Evolutionary conservation across 805 yeast genomes (phyloP).

Genomic region (Komagataella mondaviorum): DNA sequence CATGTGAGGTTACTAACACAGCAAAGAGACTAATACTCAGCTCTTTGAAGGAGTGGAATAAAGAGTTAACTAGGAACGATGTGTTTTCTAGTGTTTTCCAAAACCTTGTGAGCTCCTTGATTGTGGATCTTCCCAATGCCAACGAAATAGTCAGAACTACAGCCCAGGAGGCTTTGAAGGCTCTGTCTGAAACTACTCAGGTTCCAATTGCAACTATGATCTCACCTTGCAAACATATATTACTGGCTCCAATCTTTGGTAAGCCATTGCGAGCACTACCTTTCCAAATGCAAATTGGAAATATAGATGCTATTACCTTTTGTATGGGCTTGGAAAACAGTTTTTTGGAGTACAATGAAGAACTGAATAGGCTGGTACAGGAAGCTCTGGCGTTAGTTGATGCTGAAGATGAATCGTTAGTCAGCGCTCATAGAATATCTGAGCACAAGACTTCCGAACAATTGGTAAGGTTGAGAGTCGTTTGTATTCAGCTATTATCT

Average conservation of each 20-base stretch:
- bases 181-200: slow-evolving; percentile 55
- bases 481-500: slow-evolving; percentile 74
- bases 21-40: slow-evolving; percentile 59
- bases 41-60: slow-evolving; percentile 54
- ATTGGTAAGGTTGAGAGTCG: slow-evolving; percentile 74
- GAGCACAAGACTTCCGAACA: slow-evolving; percentile 87
- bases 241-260: slow-evolving; percentile 89
- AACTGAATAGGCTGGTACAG: slow-evolving; percentile 65
- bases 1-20: slow-evolving; percentile 57
- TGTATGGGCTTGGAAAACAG: slow-evolving; percentile 73
- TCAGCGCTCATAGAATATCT: slow-evolving; percentile 72
- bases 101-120: slow-evolving; percentile 76
- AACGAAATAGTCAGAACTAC: slow-evolving; percentile 72
- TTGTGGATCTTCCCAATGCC: slow-evolving; percentile 86
- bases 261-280: slow-evolving; percentile 95
- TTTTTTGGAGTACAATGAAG: slow-evolving; percentile 79
- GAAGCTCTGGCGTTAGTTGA: slow-evolving; percentile 93
- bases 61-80: slow-evolving; percentile 43
- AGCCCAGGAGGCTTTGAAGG: slow-evolving; percentile 56
- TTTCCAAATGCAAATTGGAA: slow-evolving; percentile 97
- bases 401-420: slow-evolving; percentile 93
- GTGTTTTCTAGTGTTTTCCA: slow-evolving; percentile 63
- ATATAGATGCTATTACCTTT: slow-evolving; percentile 92
- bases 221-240: slow-evolving; percentile 67
- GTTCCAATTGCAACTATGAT: slow-evolving; percentile 65